A percentile compares a stretch with the other conserved stretches of the same genome.
These are phyloP conservation scores for Kuraishia floccosa DNA, from an alignment of 805 yeast species.

Conservation along the genomic window DNA sequence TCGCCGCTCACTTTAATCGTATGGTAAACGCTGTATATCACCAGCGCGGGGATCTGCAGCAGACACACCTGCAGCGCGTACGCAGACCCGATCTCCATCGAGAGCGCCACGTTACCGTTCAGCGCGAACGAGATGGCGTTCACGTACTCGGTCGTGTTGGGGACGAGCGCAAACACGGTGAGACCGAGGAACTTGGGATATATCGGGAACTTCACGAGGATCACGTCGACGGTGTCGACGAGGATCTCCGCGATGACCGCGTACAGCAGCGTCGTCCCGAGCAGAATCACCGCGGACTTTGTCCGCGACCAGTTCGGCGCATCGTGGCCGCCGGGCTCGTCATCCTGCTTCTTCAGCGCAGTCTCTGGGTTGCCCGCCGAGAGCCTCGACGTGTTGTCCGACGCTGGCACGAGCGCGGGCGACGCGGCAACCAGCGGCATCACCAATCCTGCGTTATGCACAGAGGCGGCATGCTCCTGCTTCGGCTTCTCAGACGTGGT, in stretches of 20 bases:
- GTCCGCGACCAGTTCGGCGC: slow-evolving; percentile 94
- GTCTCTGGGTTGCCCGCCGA: no score
- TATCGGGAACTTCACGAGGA: slow-evolving; percentile 65
- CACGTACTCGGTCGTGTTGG: slow-evolving; percentile 92
- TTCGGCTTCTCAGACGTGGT: slow-evolving; percentile 24
- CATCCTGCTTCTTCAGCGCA: background rate
- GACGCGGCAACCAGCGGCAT: background rate
- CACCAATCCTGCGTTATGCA: no score
- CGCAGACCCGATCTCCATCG: slow-evolving; percentile 97
- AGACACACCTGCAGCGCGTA: slow-evolving; percentile 93
- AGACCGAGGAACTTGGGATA: slow-evolving; percentile 87
- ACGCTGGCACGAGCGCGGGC: slow-evolving; percentile 3
- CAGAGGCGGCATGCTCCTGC: background rate
- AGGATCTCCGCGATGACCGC: slow-evolving; percentile 92
- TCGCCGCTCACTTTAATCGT: slow-evolving; percentile 21
- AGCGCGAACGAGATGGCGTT: slow-evolving; percentile 96
- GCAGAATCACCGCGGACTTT: slow-evolving; percentile 72
- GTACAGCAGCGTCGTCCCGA: slow-evolving; percentile 77
- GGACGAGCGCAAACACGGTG: slow-evolving; percentile 91
- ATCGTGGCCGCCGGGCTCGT: slow-evolving; percentile 66
- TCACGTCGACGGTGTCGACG: slow-evolving; percentile 88
- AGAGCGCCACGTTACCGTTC: slow-evolving; percentile 89
- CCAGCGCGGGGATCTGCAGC: slow-evolving; percentile 86
- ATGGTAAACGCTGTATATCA: slow-evolving; percentile 55
- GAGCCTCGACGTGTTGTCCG: slow-evolving; percentile 5